These are phyloP conservation scores for Teunomyces gatunensis DNA, from an alignment of 805 yeast species.

Conservation along the genomic window DNA sequence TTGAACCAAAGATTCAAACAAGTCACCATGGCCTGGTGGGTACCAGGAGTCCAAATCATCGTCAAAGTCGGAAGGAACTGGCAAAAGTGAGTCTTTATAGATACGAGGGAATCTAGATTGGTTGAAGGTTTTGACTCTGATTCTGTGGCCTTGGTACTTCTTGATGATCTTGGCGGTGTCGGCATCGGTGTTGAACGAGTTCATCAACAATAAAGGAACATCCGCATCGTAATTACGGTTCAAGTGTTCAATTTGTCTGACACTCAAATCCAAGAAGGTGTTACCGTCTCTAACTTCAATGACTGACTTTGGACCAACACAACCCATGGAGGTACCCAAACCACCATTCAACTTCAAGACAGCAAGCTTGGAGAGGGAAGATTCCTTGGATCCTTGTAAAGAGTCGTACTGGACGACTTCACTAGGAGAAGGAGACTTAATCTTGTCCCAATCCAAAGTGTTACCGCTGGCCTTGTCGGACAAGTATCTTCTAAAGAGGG, in stretches of 20 bases:
- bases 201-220: constrained; percentile 95
- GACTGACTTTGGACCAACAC: constrained; percentile 98
- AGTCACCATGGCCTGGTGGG: constrained; percentile 99
- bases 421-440: constrained; percentile 82
- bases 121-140: constrained; percentile 91
- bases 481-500: constrained; percentile 88
- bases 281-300: constrained; percentile 99
- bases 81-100: constrained; percentile 90
- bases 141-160: constrained; percentile 95
- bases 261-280: constrained; percentile 91
- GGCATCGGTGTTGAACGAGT: constrained; percentile 95
- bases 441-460: constrained; percentile 91
- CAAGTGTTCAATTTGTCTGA: constrained; percentile 93
- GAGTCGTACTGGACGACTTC: constrained; percentile 81
- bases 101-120: constrained; percentile 98
- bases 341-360: constrained; percentile 98
- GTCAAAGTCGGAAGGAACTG: constrained; percentile 77
- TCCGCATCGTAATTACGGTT: constrained; percentile 88
- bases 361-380: constrained; percentile 71
- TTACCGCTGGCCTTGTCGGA: constrained; percentile 84
- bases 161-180: constrained; percentile 94
- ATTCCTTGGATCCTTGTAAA: constrained; percentile 28
- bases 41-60: constrained; percentile 89
- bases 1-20: constrained; percentile 83
- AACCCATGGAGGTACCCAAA: constrained; percentile 98